Evolutionary conservation across 2,329 filamentous ascomycete species (phyloP), one percentile per base, ranked within the genome.

Genomic region (Hypoxylon sp.): DNA sequence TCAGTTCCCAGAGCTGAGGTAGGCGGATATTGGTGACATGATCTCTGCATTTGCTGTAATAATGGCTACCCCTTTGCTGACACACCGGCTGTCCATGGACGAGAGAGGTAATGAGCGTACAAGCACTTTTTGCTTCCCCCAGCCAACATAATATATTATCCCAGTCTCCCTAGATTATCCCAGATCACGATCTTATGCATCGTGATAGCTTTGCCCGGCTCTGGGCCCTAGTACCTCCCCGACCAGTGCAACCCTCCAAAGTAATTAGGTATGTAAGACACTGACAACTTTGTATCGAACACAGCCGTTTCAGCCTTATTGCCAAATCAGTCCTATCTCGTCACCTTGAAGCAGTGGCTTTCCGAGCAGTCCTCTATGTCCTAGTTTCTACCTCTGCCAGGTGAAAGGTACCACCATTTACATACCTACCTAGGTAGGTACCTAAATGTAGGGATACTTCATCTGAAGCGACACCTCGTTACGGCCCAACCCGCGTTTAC

Each of bases 121-220:
- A 48, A 49, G 21, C 19, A 38, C 19, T 19, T 30, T 48, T 48
- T 36, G 13, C 13, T 10, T 38, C 55, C 55, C 53, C 45, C 49
- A 46, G 43, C 28, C 32, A 59, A 59, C 38, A 17, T 60, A 52
- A 45, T 48, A 49, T 48, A 30, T 25, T n/a, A 38, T 58, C 50
- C 55, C 21, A 49, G 50, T 32, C 49, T 14, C 52, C 50, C 46
- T 51, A 64, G 65, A 68, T 60, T 36, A 61, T 46, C 52, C 61
- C 28, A 68, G 68, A 70, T 70, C 68, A 60, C 65, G 68, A 70
- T 70, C 68, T 63, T 57, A 68, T 70, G 65, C 68, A 65, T 70
- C 61, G 55, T 60, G 43, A 59, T 59, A 36, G 52, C 50, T 63
- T 46, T 57, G 50, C 50, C 59, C 58, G 50, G 51, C 65, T 68